phyloP scores from a whole-genome alignment of 192 early-diverging fungal genomes.

The Phycomyces blakesleeanus region DNA sequence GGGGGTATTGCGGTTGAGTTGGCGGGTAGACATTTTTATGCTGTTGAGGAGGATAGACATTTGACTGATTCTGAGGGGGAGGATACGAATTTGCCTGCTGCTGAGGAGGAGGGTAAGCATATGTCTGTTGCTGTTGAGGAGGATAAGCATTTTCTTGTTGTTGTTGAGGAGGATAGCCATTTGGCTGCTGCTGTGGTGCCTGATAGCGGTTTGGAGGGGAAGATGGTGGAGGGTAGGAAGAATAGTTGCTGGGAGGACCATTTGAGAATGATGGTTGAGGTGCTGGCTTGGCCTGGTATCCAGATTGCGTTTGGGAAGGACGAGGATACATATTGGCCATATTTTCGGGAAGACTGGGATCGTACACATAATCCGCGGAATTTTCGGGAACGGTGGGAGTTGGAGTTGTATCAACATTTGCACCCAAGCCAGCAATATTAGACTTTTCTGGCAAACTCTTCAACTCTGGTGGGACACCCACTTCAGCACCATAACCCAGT shows the following conservation, averaged over 20 bases:
- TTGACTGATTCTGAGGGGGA: not conserved
- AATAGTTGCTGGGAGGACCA: not conserved
- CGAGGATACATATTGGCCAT: conserved; percentile 19
- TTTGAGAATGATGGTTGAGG: conserved; percentile 28
- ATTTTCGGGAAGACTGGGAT: conserved; percentile 21
- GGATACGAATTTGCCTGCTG: too few relatives aligned
- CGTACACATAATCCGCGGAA: not conserved
- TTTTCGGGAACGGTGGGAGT: conserved; percentile 1
- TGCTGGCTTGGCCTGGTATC: conserved; percentile 24
- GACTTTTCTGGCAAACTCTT: conserved; percentile 18
- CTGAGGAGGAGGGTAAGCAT: conserved; percentile 8
- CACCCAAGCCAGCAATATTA: conserved; percentile 24
- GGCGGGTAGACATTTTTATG: not conserved
- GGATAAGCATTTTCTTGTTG: not conserved
- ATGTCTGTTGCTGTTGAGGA: conserved; percentile 2
- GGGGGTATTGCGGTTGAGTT: conserved; percentile 2
- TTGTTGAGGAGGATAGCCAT: not conserved
- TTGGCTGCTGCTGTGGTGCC: conserved; percentile 1
- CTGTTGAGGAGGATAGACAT: conserved; percentile 4
- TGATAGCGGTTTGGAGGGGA: conserved; percentile 6
- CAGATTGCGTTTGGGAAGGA: conserved; percentile 33
- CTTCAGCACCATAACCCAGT: conserved; percentile 33
- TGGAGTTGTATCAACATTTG: not conserved
- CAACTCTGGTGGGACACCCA: conserved; percentile 27
- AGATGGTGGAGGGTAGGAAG: conserved; percentile 13